Conservation (phyloP, 2,329 filamentous ascomycete species). For the Knoxdaviesia proteae region DNA sequence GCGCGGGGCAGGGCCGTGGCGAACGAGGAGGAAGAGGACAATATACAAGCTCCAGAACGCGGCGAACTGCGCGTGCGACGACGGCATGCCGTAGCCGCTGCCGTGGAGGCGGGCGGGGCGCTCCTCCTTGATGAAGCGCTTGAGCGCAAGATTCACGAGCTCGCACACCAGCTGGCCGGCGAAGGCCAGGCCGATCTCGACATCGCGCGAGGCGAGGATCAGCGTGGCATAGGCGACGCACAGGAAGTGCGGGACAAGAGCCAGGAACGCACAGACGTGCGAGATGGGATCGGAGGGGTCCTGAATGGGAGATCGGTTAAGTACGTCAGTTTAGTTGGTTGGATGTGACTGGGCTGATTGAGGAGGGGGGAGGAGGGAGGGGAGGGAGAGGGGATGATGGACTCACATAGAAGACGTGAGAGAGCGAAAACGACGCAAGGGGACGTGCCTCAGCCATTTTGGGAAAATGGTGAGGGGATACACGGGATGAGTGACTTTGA, state of each 20-base stretch:
- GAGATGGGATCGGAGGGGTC: conserved; percentile 73
- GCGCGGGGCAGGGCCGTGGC: conserved; percentile 39
- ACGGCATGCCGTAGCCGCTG: conserved; percentile 95
- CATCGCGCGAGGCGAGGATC: conserved; percentile 76
- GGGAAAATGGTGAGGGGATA: neutral
- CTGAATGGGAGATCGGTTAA: conserved; percentile 20
- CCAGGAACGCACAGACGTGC: conserved; percentile 78
- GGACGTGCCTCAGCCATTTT: conserved; percentile 18
- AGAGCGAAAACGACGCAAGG: conserved; percentile 77
- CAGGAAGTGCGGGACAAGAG: conserved; percentile 78
- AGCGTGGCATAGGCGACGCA: conserved; percentile 79
- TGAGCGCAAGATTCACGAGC: conserved; percentile 71
- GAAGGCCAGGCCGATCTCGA: conserved; percentile 78
- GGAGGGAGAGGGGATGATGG: neutral
- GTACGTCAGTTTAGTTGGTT: neutral
- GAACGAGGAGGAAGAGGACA: conserved; percentile 62
- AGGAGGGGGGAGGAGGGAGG: neutral
- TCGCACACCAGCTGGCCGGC: conserved; percentile 82
- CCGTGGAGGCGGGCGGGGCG: conserved; percentile 66
- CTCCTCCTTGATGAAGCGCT: conserved; percentile 82
- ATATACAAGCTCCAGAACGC: conserved; percentile 78
- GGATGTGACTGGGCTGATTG: neutral
- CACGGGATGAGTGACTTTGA: too few species aligned
- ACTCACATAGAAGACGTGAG: conserved; percentile 85
- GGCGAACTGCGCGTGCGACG: conserved; percentile 85